These are phyloP conservation scores for Vigna trinervia DNA, from an alignment of 306 rosid species.

Conservation along the genomic window DNA sequence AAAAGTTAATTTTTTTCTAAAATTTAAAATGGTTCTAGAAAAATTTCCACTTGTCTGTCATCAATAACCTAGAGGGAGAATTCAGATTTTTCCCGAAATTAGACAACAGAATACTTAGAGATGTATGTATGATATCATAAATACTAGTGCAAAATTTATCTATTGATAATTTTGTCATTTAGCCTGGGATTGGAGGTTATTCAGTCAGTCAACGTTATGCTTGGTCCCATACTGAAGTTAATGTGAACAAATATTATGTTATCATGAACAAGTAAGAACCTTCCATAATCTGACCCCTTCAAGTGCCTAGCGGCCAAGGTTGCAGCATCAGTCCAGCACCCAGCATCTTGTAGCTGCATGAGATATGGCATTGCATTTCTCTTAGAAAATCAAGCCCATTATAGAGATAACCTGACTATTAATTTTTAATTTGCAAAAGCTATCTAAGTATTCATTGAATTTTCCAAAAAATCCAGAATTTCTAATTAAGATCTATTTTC, in stretches of 20 bases:
- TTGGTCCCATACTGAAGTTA: not conserved
- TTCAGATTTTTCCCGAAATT: constrained; percentile 5
- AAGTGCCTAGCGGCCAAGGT: constrained; percentile 96
- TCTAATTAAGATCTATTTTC: not conserved
- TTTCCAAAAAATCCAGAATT: not conserved
- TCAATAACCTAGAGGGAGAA: constrained; percentile 11
- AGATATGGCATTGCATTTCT: constrained; percentile 45
- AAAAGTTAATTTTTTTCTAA: not conserved
- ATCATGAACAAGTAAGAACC: constrained; percentile 57
- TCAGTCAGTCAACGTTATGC: constrained; percentile 14
- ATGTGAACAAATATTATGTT: constrained; percentile 23
- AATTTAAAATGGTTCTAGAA: constrained; percentile 20
- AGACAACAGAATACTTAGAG: constrained; percentile 31
- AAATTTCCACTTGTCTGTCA: not conserved
- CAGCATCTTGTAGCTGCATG: constrained; percentile 98
- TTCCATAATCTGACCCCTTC: constrained; percentile 95
- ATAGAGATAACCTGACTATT: constrained; percentile 30
- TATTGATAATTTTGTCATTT: not conserved
- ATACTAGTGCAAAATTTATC: not conserved
- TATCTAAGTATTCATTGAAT: constrained; percentile 20
- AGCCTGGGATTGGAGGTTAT: constrained; percentile 27
- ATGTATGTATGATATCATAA: constrained; percentile 1
- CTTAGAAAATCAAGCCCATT: constrained; percentile 38
- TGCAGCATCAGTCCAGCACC: constrained; percentile 98
- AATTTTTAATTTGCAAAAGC: constrained; percentile 19